These are phyloP conservation scores for Termitomyces bulborhizus DNA, from an alignment of 768 basidiomycete genomes.

Conservation along the genomic window DNA sequence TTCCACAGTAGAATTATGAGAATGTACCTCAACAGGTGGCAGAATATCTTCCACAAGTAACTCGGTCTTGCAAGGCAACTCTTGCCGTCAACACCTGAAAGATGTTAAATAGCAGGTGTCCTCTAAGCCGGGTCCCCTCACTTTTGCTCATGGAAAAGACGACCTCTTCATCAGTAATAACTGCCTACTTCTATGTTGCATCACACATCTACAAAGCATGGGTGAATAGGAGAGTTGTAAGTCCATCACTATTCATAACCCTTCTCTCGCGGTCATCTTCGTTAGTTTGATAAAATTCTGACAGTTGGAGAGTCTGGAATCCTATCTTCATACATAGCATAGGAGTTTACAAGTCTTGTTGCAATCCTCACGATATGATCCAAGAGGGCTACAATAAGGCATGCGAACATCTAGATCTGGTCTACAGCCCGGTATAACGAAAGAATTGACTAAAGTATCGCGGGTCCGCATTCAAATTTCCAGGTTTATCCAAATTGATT, in stretches of 20 bases:
- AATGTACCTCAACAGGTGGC: no score
- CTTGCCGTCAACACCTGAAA: neutral
- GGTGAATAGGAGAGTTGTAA: conserved; percentile 1
- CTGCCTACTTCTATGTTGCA: neutral
- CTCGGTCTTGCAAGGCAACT: neutral
- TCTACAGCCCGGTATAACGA: neutral
- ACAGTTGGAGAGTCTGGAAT: conserved; percentile 25
- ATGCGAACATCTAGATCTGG: neutral
- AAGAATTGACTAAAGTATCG: conserved; percentile 6
- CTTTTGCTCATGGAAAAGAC: neutral
- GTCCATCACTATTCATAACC: neutral
- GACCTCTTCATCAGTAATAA: neutral
- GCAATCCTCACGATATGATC: conserved; percentile 19
- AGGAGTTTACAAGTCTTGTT: conserved; percentile 19
- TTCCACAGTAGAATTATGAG: no score
- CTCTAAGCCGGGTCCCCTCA: neutral
- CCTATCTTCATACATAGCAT: conserved; percentile 21
- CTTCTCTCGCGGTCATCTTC: neutral
- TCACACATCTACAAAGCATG: conserved; percentile 1
- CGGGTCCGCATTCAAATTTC: conserved; percentile 31
- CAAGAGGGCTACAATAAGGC: conserved; percentile 27
- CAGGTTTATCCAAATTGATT: conserved; percentile 35
- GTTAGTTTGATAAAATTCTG: conserved; percentile 20
- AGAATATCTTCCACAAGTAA: no score
- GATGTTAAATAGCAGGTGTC: neutral